Evolutionary conservation across 2,329 filamentous ascomycete genomes (phyloP).

Genomic region (Aspergillus uvarum): DNA sequence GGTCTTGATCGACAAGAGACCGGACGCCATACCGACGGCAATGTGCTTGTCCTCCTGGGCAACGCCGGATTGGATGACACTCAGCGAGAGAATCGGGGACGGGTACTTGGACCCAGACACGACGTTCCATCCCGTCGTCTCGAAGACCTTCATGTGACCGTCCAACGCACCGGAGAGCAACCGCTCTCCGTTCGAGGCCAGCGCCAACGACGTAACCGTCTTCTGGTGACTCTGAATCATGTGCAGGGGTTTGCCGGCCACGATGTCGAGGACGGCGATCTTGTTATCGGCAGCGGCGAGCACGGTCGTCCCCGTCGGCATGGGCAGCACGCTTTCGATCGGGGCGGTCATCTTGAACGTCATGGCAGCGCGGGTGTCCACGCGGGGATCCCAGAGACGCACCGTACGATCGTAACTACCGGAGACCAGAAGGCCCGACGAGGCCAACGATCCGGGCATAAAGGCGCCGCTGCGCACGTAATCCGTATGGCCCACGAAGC

Average conservation of each 20-base stretch:
- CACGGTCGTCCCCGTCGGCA: conserved; percentile 82
- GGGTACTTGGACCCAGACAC: conserved; percentile 94
- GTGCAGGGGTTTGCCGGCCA: conserved; percentile 83
- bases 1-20: conserved; percentile 85
- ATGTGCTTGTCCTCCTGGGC: conserved; percentile 84
- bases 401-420: conserved; percentile 96
- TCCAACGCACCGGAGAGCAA: conserved; percentile 87
- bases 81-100: conserved; percentile 81
- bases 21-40: conserved; percentile 91
- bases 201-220: conserved; percentile 83
- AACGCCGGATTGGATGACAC: conserved; percentile 67
- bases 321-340: conserved; percentile 82
- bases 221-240: conserved; percentile 95
- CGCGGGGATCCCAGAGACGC: conserved; percentile 86
- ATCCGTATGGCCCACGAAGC: conserved; percentile 83
- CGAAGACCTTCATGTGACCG: conserved; percentile 95
- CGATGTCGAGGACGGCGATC: conserved; percentile 87
- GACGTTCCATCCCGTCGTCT: conserved; percentile 91
- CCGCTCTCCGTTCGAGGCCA: conserved; percentile 76
- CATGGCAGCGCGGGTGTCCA: conserved; percentile 71
- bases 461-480: conserved; percentile 88
- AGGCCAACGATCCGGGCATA: conserved; percentile 66
- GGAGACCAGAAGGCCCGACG: conserved; percentile 72
- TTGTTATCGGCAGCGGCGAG: conserved; percentile 81
- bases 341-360: conserved; percentile 92